Percentiles rank a stretch among this genome's conserved stretches.
Evolutionary conservation across 2,329 filamentous ascomycete species (phyloP).

Genomic region (Xylariaceae sp.): DNA sequence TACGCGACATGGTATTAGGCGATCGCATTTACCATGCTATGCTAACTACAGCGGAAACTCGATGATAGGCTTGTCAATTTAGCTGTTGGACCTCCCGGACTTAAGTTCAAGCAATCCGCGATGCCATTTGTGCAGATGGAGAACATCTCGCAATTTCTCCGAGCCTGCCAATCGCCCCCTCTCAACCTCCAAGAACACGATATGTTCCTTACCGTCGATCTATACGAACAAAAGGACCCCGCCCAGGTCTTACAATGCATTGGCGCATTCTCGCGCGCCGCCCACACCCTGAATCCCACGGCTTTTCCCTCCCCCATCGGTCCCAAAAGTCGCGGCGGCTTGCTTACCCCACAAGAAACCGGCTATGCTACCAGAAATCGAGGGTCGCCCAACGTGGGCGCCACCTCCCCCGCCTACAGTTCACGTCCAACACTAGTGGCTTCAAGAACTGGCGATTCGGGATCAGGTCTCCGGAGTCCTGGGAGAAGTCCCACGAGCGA

Average conservation of each 20-base stretch:
- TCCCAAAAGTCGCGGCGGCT: conserved; percentile 54
- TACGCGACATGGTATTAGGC: not conserved
- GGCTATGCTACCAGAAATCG: conserved; percentile 48
- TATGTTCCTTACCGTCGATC: conserved; percentile 92
- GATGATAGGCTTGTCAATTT: conserved; percentile 71
- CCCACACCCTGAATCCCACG: conserved; percentile 67
- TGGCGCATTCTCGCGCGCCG: conserved; percentile 83
- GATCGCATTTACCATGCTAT: conserved; percentile 2
- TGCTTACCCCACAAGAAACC: conserved; percentile 64
- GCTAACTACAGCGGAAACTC: not conserved
- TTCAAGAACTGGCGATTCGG: conserved; percentile 51
- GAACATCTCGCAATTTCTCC: conserved; percentile 94
- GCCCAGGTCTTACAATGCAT: conserved; percentile 93
- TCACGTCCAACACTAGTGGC: conserved; percentile 41
- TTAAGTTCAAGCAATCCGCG: conserved; percentile 84
- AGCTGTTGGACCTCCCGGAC: conserved; percentile 62
- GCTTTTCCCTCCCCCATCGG: conserved; percentile 75
- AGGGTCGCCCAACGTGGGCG: conserved; percentile 55
- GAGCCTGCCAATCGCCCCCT: conserved; percentile 78
- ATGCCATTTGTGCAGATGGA: conserved; percentile 99
- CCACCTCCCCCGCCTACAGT: conserved; percentile 49
- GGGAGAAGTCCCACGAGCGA: conserved; percentile 56
- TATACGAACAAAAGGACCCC: conserved; percentile 93
- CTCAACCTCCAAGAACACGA: conserved; percentile 89
- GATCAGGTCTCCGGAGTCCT: conserved; percentile 57